These are phyloP conservation scores for Micractinium sp. DNA, from an alignment of 139 green algal species.

Conservation along the genomic window DNA sequence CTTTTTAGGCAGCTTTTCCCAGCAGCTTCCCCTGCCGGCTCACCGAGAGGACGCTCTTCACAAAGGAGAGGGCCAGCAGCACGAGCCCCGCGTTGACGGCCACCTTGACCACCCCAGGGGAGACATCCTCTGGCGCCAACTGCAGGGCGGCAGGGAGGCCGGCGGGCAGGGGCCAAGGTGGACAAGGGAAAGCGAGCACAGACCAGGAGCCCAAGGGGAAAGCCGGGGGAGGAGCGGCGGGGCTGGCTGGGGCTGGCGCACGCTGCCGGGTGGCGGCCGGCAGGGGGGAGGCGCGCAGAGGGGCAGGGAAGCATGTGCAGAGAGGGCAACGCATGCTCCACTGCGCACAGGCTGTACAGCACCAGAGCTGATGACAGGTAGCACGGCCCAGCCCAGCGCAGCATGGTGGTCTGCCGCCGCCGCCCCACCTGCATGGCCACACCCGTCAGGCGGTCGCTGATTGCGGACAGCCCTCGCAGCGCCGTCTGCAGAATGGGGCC, in stretches of 20 bases:
- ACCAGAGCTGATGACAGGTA: no score
- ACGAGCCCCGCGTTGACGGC: constrained; percentile 51
- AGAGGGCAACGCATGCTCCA: no score
- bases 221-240: background rate
- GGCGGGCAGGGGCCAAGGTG: background rate
- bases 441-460: background rate
- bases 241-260: background rate
- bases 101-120: constrained; percentile 35
- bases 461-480: background rate
- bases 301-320: no score
- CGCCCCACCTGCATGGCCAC: background rate
- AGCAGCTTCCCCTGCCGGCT: background rate
- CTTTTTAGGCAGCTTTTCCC: no score
- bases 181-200: no score
- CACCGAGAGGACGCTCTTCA: constrained; percentile 57
- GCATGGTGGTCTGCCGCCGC: no score
- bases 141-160: background rate
- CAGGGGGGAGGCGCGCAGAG: no score
- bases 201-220: no score
- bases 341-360: background rate
- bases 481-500: constrained; percentile 1
- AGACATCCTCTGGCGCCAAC: constrained; percentile 19
- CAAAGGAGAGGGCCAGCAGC: constrained; percentile 53
- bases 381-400: no score
- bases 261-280: no score